Evolutionary conservation across 1,284 basidiomycete species (phyloP), one percentile per base, ranked within the genome.

Genomic region (Bjerkandera adusta): DNA sequence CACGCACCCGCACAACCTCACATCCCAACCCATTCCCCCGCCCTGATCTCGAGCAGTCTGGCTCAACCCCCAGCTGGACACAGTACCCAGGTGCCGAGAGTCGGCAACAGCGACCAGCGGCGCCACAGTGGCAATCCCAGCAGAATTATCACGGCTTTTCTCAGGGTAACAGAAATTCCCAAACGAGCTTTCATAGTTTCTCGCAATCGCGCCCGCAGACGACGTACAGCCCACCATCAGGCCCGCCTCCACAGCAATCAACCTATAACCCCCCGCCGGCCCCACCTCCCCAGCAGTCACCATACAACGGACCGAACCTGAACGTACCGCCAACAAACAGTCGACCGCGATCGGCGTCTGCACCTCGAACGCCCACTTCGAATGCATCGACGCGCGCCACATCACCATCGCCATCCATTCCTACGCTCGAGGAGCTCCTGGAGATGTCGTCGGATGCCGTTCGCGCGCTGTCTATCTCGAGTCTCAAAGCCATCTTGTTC

Each of bases 401-500:
- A 12, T 52, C 63, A 6, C 57, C 66, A 3, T 30, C 51, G 4
- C 47, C 63, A 16, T 57, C 58, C 20, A 64, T 71, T 4, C 81
- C 82, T 0, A 68, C 74, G 4, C 71, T 91, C 13, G 79, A 86
- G 37, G 73, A 81, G 32, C 72, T 93, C 3, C 71, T 92, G 2
- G 67, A 71, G 0, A 81, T 89, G 69, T 66, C 76, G 0, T 64
- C 71, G 3, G 75, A 75, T 6, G 71, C 74, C 18, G 65, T 92
- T n/a, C 62, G 70, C 1, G 66, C 72, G 2, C 68, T 92, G 15
- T 78, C 82, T 8, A 79, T 92, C 44, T 71, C 77, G 13, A 71
- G 75, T 22, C 72, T 93, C 43, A 92, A 92, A 62, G 74, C 75
- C 4, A 76, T 92, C n/a, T 66, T 93, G 20, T 89, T 81, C 60